Evolutionary conservation across 2,329 filamentous ascomycete species (phyloP), one percentile per base, ranked within the genome.

Genomic region (Alternaria longipes): DNA sequence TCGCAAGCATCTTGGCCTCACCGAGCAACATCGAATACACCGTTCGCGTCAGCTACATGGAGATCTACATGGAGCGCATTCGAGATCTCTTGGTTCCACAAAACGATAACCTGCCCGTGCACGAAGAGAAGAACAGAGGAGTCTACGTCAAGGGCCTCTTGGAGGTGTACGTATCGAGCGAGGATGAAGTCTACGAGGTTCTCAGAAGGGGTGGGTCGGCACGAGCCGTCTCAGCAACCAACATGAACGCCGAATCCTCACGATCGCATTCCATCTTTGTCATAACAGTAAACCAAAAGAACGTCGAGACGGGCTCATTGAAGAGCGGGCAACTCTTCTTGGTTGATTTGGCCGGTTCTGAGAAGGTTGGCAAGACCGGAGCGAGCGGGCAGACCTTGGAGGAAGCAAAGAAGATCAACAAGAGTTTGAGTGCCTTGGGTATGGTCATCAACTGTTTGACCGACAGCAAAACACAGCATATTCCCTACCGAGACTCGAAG

Each of bases 401-500:
- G 80, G 95, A 99, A 80, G 95, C 95, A 63, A 98, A 98, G 86
- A 99, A 99, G 86, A 99, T 99, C 86, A 99, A 99, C 87, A 98
- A 98, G 86, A 97, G 93, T 85, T 87, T 99, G 84, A 97, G 94
- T 82, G 94, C 95, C 56, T 86, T 99, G 62, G 95, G 95, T 74
- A 98, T 97, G 94, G 95, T 98, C 82, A 99, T 99, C 85, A 98
- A 98, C 81, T 89, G 94, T 55, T 83, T 99, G 72, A 97, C 95
- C 3, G 95, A 98, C 78, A 94, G 94, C 77, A 97, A 97, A 91
- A 97, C 94, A 42, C 93, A 91, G 46, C 94, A 98, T 75, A 87
- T 99, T 67, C 95, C 95, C 1, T 99, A 98, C 80, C 90, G 95
- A 85, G 95, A 99, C 82, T 98, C 94, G 47, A 98, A 98, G 81